Conservation (phyloP, 352 stramenopile genomes). For the Globisporangium splendens region DNA sequence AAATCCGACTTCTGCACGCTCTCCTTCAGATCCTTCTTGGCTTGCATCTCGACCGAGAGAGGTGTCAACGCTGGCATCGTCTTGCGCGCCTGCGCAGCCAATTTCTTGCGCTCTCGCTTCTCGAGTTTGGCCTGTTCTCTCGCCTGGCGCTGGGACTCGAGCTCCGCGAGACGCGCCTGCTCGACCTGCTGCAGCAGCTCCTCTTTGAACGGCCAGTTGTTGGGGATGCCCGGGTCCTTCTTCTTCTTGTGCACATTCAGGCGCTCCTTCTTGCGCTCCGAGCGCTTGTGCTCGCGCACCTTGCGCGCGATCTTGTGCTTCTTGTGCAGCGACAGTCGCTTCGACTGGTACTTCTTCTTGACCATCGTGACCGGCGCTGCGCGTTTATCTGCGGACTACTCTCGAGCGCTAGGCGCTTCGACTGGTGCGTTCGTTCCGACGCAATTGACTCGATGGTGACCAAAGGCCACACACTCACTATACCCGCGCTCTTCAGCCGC, state of each 20-base stretch:
- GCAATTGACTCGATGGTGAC: slow-evolving; percentile 4
- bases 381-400: neutral
- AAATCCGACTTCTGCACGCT: slow-evolving; percentile 60
- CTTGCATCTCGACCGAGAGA: slow-evolving; percentile 69
- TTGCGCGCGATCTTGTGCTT: slow-evolving; percentile 97
- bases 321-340: slow-evolving; percentile 96
- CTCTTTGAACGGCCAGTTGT: slow-evolving; percentile 98
- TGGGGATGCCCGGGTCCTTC: slow-evolving; percentile 98
- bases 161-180: slow-evolving; percentile 71
- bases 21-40: slow-evolving; percentile 78
- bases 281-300: slow-evolving; percentile 92
- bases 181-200: slow-evolving; percentile 87
- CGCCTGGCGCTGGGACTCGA: slow-evolving; percentile 54
- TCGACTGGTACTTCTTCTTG: slow-evolving; percentile 99
- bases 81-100: slow-evolving; percentile 27
- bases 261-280: slow-evolving; percentile 92
- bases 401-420: neutral
- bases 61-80: slow-evolving; percentile 39
- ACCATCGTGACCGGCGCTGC: slow-evolving; percentile 81
- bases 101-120: slow-evolving; percentile 65
- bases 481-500: slow-evolving; percentile 16
- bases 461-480: slow-evolving; percentile 10
- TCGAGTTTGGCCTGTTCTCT: slow-evolving; percentile 61
- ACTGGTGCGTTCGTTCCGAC: slow-evolving; percentile 4
- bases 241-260: slow-evolving; percentile 90